Percentiles rank a stretch among this genome's conserved stretches.
Evolutionary conservation across 148 eudicot genomes (phyloP).

Genomic region (Amaranthus palmeri): DNA sequence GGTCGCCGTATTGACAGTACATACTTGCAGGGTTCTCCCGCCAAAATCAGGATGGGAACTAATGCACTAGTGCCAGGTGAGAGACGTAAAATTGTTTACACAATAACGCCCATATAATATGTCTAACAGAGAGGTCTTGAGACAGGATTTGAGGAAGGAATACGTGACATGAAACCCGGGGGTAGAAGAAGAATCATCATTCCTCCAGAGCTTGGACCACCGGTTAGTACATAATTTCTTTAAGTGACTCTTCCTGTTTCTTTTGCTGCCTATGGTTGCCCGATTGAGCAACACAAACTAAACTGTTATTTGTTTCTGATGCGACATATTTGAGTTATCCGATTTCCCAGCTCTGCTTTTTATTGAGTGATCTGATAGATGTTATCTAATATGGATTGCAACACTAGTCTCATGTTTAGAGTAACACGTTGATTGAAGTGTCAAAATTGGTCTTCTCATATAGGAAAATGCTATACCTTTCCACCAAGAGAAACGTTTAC

Average conservation of each 20-base stretch:
- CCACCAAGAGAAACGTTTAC: too few relatives aligned
- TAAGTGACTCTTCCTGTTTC: neutral
- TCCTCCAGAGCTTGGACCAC: conserved; percentile 98
- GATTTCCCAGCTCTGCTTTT: too few relatives aligned
- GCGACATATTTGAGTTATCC: neutral
- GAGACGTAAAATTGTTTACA: neutral
- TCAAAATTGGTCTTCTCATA: too few relatives aligned
- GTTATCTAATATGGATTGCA: neutral
- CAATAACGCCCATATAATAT: neutral
- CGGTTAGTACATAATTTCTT: conserved; percentile 48
- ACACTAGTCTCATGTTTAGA: neutral
- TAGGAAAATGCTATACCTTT: neutral
- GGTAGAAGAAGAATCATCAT: conserved; percentile 91
- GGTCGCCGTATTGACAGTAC: conserved; percentile 98
- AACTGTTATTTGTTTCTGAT: neutral
- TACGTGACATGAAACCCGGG: conserved; percentile 93
- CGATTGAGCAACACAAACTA: neutral
- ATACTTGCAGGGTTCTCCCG: conserved; percentile 84
- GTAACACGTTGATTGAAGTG: neutral
- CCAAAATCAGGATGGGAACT: conserved; percentile 87
- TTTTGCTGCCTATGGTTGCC: neutral
- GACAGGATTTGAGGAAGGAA: conserved; percentile 92
- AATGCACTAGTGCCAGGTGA: conserved; percentile 88
- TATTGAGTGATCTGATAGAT: neutral
- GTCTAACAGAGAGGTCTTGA: conserved; percentile 20